These are phyloP conservation scores for Tylopilus balloui DNA, from an alignment of 768 basidiomycete species.

Conservation along the genomic window DNA sequence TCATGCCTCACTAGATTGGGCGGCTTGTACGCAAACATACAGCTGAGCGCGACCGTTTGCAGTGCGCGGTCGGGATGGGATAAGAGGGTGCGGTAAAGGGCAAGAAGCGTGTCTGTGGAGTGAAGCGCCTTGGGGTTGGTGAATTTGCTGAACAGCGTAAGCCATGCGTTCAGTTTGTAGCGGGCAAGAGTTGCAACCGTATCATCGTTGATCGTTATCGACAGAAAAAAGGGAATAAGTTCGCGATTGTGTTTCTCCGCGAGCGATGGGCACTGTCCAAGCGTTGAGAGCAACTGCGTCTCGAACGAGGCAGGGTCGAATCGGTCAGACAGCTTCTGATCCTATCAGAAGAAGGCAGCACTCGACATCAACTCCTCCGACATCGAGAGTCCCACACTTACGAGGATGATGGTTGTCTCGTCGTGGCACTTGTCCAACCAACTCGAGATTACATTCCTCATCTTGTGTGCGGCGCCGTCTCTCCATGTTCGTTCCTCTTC, in stretches of 20 bases:
- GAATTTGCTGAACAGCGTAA: slow-evolving; percentile 86
- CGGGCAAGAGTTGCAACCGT: slow-evolving; percentile 45
- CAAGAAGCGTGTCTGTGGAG: slow-evolving; percentile 57
- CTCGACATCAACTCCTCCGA: neutral
- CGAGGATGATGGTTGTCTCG: slow-evolving; percentile 32
- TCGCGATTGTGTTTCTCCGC: slow-evolving; percentile 86
- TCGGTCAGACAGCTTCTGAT: slow-evolving; percentile 44
- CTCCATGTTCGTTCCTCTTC: slow-evolving; percentile 76
- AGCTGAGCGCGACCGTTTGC: slow-evolving; percentile 71
- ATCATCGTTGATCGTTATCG: slow-evolving; percentile 33
- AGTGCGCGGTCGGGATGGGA: slow-evolving; percentile 80
- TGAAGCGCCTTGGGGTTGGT: slow-evolving; percentile 87
- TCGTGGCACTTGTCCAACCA: slow-evolving; percentile 41
- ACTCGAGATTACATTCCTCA: slow-evolving; percentile 43
- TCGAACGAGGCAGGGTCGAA: slow-evolving; percentile 79
- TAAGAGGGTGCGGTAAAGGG: slow-evolving; percentile 68
- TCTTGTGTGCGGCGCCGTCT: slow-evolving; percentile 66
- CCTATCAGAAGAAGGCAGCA: slow-evolving; percentile 10
- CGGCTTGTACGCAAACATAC: slow-evolving; percentile 78
- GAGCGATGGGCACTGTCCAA: slow-evolving; percentile 64
- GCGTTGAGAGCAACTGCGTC: slow-evolving; percentile 65
- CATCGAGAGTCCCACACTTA: slow-evolving; percentile 16
- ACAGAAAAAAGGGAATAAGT: slow-evolving; percentile 81
- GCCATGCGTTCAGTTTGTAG: slow-evolving; percentile 66
- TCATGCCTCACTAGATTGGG: slow-evolving; percentile 50